Evolutionary conservation across 2,329 filamentous ascomycete species (phyloP).

Genomic region (Colletotrichum sp.): DNA sequence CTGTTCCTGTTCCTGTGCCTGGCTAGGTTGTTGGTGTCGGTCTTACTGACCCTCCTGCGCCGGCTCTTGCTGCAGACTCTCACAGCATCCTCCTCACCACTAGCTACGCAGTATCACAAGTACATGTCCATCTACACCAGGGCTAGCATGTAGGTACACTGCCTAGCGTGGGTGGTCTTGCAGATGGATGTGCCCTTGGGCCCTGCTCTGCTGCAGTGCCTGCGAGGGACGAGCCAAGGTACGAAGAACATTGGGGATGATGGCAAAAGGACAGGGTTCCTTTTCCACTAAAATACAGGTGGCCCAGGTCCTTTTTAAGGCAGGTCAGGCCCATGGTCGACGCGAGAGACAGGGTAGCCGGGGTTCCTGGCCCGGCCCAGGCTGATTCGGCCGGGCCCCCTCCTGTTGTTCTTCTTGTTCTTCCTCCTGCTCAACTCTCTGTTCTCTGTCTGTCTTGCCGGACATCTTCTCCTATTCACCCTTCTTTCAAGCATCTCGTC

Average conservation of each 20-base stretch:
- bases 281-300: neutral
- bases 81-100: neutral
- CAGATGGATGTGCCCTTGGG: neutral
- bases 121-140: neutral
- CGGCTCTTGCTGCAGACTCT: neutral
- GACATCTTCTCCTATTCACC: neutral
- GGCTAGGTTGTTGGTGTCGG: neutral
- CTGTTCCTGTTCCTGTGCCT: neutral
- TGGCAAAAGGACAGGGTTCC: neutral
- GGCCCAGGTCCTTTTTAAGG: neutral
- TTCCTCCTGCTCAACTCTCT: neutral
- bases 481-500: neutral
- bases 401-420: neutral
- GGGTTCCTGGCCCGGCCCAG: neutral
- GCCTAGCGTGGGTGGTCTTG: conserved; percentile 2
- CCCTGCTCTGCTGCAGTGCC: neutral
- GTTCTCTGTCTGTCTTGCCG: neutral
- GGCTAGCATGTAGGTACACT: neutral
- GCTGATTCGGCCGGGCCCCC: neutral
- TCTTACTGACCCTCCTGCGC: neutral
- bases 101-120: neutral
- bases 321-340: neutral
- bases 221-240: neutral
- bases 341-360: neutral
- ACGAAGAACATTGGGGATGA: neutral